A percentile compares a stretch with the other conserved stretches of the same genome.
These are phyloP conservation scores for Cyclotella baltica DNA, from an alignment of 108 stramenopile genomes.

Conservation along the genomic window DNA sequence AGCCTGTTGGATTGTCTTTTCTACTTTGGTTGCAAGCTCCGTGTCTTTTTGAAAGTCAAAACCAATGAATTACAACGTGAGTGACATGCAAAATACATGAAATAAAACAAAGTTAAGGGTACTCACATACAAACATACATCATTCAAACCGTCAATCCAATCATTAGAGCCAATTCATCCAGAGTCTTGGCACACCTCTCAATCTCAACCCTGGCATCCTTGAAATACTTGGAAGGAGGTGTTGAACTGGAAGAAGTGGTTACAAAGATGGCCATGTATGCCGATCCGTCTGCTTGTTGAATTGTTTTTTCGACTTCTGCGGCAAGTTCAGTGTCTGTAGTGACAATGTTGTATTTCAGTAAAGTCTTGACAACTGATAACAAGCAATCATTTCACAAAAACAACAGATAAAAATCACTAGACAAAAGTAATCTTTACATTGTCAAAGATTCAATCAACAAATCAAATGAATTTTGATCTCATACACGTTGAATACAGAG, in stretches of 20 bases:
- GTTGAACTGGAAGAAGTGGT: conserved; percentile 41
- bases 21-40: conserved; percentile 50
- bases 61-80: too few relatives aligned
- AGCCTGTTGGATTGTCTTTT: conserved; percentile 44
- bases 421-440: too few relatives aligned
- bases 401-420: too few relatives aligned
- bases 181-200: conserved; percentile 41
- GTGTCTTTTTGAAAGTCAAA: too few relatives aligned
- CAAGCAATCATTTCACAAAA: too few relatives aligned
- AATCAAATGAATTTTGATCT: too few relatives aligned
- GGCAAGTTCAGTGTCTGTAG: conserved; percentile 44
- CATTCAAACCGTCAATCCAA: conserved; percentile 19
- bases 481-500: too few relatives aligned
- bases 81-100: too few relatives aligned
- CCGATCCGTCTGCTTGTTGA: conserved; percentile 52
- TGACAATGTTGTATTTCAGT: not conserved
- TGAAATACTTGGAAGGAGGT: conserved; percentile 58
- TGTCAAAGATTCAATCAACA: too few relatives aligned
- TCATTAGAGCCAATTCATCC: conserved; percentile 55
- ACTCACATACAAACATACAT: too few relatives aligned
- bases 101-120: too few relatives aligned
- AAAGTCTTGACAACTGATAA: too few relatives aligned
- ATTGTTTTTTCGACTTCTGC: conserved; percentile 51
- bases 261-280: conserved; percentile 63
- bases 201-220: conserved; percentile 60